Conservation (phyloP, 805 yeast species). For the Wickerhamiella bombiphila region DNA sequence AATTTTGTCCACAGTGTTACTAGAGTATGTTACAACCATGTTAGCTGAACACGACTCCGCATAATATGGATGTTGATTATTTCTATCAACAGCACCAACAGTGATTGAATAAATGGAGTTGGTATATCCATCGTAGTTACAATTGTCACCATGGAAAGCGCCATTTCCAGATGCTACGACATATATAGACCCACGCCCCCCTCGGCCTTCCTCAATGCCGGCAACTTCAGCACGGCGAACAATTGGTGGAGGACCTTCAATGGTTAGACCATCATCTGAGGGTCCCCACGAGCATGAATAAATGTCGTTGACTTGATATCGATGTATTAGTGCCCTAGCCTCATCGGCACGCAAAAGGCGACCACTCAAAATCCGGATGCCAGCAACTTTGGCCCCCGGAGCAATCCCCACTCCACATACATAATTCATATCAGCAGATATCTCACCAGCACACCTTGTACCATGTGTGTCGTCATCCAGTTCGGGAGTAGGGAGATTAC, state of each 20-base stretch:
- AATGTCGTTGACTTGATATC: slow-evolving; percentile 71
- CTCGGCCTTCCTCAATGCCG: slow-evolving; percentile 72
- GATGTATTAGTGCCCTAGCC: slow-evolving; percentile 75
- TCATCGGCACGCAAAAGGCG: slow-evolving; percentile 73
- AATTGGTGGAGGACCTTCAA: slow-evolving; percentile 69
- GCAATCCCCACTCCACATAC: slow-evolving; percentile 98
- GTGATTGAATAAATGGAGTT: slow-evolving; percentile 90
- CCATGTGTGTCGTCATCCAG: slow-evolving; percentile 82
- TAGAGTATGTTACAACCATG: slow-evolving; percentile 80
- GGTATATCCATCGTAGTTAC: slow-evolving; percentile 96
- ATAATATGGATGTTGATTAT: slow-evolving; percentile 75
- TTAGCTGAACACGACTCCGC: slow-evolving; percentile 93
- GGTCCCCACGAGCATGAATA: slow-evolving; percentile 99
- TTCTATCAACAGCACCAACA: slow-evolving; percentile 81
- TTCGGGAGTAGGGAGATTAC: slow-evolving; percentile 63
- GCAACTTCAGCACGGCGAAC: slow-evolving; percentile 73
- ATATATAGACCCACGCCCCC: slow-evolving; percentile 68
- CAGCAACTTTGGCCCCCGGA: slow-evolving; percentile 69
- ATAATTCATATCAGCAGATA: slow-evolving; percentile 70
- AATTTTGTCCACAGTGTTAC: slow-evolving; percentile 80
- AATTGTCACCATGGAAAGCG: slow-evolving; percentile 65
- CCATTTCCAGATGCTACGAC: slow-evolving; percentile 98
- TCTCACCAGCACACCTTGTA: slow-evolving; percentile 95
- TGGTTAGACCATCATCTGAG: slow-evolving; percentile 73
- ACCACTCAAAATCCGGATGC: slow-evolving; percentile 77